Conservation (phyloP, 2,329 filamentous ascomycete genomes). For the Calonectria pteridis region DNA sequence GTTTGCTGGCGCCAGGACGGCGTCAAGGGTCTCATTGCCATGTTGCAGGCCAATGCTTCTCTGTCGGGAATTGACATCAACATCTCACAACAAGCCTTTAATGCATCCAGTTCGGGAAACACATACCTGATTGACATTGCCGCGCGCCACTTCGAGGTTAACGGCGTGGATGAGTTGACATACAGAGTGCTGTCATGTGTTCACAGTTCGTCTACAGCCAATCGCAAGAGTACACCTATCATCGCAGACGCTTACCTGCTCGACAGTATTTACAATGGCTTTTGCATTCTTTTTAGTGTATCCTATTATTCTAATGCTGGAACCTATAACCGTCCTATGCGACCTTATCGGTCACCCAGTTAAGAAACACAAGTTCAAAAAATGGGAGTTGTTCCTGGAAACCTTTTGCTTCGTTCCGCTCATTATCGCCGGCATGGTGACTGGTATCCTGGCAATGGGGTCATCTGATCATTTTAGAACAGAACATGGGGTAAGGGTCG, state of each 20-base stretch:
- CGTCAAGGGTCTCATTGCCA: background rate
- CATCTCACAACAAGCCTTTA: background rate
- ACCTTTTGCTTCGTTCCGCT: background rate
- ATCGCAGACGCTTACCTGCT: background rate
- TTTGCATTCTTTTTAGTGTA: conserved; percentile 13
- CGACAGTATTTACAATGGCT: conserved; percentile 15
- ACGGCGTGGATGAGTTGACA: background rate
- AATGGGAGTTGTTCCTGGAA: background rate
- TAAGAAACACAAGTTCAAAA: background rate
- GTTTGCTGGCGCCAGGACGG: conserved; percentile 4
- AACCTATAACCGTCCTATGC: background rate
- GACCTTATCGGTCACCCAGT: conserved; percentile 1
- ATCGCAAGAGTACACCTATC: background rate
- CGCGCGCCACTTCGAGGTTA: background rate
- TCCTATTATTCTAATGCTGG: background rate
- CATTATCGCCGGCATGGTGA: background rate
- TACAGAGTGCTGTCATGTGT: background rate
- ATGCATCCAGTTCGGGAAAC: conserved; percentile 2
- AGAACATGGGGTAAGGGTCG: conserved; percentile 2
- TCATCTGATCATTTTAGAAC: conserved; percentile 18
- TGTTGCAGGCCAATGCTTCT: background rate
- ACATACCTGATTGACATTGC: background rate
- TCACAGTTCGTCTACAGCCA: background rate
- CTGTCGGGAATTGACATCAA: background rate
- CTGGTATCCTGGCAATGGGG: conserved; percentile 8